These are phyloP conservation scores for Pseudopithomyces maydicus DNA, from an alignment of 2,329 filamentous ascomycete genomes.

Conservation along the genomic window DNA sequence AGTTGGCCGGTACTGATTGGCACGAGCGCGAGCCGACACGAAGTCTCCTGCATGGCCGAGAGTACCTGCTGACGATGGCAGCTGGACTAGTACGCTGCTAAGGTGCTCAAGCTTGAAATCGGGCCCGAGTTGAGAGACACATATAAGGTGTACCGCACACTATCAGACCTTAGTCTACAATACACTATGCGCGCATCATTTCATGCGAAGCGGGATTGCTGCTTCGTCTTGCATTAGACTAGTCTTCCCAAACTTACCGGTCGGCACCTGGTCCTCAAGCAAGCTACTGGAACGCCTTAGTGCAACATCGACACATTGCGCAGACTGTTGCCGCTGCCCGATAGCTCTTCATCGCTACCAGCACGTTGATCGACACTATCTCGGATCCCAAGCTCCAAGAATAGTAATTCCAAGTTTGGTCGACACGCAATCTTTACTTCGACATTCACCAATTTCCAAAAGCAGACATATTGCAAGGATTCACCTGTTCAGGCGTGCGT, in stretches of 20 bases:
- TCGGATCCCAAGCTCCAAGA: neutral
- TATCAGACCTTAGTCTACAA: slow-evolving; percentile 2
- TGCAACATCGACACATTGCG: slow-evolving; percentile 10
- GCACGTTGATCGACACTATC: neutral
- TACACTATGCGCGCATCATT: neutral
- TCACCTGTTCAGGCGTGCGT: slow-evolving; percentile 7
- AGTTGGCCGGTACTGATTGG: slow-evolving; percentile 25
- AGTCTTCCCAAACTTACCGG: slow-evolving; percentile 24
- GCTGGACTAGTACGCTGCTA: slow-evolving; percentile 22
- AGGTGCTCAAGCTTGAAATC: neutral
- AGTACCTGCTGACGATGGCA: slow-evolving; percentile 31
- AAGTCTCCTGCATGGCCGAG: slow-evolving; percentile 26
- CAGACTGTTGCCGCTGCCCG: neutral
- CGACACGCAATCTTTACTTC: neutral
- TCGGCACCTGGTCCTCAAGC: slow-evolving; percentile 16
- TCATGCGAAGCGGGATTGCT: neutral
- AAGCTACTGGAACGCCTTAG: slow-evolving; percentile 14
- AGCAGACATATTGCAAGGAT: neutral
- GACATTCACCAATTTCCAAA: neutral
- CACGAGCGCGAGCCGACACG: slow-evolving; percentile 12
- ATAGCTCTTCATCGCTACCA: neutral
- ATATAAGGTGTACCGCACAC: slow-evolving; percentile 10
- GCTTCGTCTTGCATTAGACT: neutral
- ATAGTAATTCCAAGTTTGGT: neutral
- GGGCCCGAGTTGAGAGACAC: neutral